phyloP scores from a whole-genome alignment of 208 protist species.

The Leishmania martiniquensis region DNA sequence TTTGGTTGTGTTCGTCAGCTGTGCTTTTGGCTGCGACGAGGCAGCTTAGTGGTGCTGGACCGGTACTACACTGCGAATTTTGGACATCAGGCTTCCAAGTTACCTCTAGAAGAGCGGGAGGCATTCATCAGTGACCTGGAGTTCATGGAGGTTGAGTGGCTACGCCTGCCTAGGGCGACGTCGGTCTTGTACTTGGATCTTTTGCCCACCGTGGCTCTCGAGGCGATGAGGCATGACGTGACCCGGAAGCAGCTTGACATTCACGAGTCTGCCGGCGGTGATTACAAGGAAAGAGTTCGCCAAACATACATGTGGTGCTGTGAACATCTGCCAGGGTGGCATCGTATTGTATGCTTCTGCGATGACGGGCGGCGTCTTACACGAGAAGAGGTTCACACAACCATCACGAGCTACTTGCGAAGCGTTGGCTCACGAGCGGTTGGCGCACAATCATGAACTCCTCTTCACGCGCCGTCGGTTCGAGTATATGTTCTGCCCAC shows the following conservation, averaged over 20 bases:
- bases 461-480: too few species aligned
- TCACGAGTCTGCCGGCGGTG: slow-evolving; percentile 78
- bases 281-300: slow-evolving; percentile 86
- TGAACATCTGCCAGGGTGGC: slow-evolving; percentile 55
- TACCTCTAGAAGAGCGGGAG: slow-evolving; percentile 58
- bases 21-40: slow-evolving; percentile 62
- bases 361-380: slow-evolving; percentile 38
- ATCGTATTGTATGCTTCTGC: slow-evolving; percentile 56
- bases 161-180: slow-evolving; percentile 70
- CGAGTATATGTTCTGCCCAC: neutral
- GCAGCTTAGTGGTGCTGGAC: slow-evolving; percentile 79
- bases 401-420: slow-evolving; percentile 3
- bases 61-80: slow-evolving; percentile 93
- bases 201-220: slow-evolving; percentile 61
- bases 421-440: neutral
- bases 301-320: slow-evolving; percentile 88
- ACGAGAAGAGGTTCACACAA: slow-evolving; percentile 53
- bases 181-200: slow-evolving; percentile 90
- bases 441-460: neutral
- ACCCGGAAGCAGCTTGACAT: slow-evolving; percentile 86
- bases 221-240: slow-evolving; percentile 74
- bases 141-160: slow-evolving; percentile 75
- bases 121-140: slow-evolving; percentile 70
- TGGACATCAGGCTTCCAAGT: slow-evolving; percentile 91
- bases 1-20: slow-evolving; percentile 71